Evolutionary conservation across 345 rosid genomes (phyloP).

Genomic region (Aegle marmelos): DNA sequence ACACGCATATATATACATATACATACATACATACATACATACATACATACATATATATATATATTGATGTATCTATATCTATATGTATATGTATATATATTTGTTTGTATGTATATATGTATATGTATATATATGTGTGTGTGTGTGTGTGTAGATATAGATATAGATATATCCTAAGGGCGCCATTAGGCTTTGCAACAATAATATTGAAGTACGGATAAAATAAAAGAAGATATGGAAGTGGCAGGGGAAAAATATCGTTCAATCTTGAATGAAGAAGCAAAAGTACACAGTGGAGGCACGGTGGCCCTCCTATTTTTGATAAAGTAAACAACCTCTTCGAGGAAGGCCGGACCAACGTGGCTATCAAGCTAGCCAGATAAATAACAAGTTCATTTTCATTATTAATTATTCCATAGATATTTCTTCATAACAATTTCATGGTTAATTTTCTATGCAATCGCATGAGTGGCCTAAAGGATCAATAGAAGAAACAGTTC

Average conservation of each 20-base stretch:
- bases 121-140: too few relatives aligned
- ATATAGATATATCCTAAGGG: too few relatives aligned
- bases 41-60: too few relatives aligned
- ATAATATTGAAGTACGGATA: not conserved
- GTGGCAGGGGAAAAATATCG: slow-evolving; percentile 51
- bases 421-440: not conserved
- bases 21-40: rapidly evolving
- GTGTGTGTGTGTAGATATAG: too few relatives aligned
- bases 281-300: slow-evolving; percentile 50
- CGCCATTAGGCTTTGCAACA: not conserved
- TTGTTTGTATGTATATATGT: too few relatives aligned
- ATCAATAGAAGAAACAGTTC: slow-evolving; percentile 70
- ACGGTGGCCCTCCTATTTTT: slow-evolving; percentile 55
- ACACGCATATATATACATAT: rapidly evolving
- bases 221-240: not conserved
- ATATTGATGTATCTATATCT: too few relatives aligned
- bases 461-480: slow-evolving; percentile 72
- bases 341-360: slow-evolving; percentile 69
- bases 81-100: too few relatives aligned
- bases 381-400: not conserved
- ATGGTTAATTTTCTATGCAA: not conserved
- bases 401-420: not conserved
- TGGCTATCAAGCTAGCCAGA: not conserved
- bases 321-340: slow-evolving; percentile 57
- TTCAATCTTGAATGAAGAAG: slow-evolving; percentile 42